Evolutionary conservation across 352 stramenopile species (phyloP).

Genomic region (Globisporangium carolinianum): DNA sequence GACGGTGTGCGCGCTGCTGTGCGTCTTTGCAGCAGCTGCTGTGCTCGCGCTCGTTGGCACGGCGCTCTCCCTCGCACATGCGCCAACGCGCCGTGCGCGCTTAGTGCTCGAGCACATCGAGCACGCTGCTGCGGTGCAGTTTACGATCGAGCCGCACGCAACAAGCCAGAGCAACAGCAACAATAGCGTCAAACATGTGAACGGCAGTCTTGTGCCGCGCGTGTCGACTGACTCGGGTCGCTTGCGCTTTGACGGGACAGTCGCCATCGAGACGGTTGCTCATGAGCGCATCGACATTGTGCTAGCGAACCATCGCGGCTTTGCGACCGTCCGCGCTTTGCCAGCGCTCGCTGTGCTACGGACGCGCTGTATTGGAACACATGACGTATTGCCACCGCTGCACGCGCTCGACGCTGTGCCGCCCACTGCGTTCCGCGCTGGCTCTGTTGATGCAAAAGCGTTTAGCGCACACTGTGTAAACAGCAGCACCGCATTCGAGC

Average conservation of each 20-base stretch:
- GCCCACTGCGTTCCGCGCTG: slow-evolving; percentile 19
- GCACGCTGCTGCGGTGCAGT: background rate
- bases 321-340: slow-evolving; percentile 8
- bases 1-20: background rate
- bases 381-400: slow-evolving; percentile 28
- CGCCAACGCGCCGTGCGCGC: background rate
- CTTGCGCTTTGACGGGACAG: slow-evolving; percentile 33
- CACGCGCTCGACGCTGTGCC: slow-evolving; percentile 25
- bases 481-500: slow-evolving; percentile 20
- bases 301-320: slow-evolving; percentile 36
- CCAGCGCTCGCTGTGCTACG: background rate
- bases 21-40: no score
- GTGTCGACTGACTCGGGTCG: slow-evolving; percentile 26
- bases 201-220: slow-evolving; percentile 18
- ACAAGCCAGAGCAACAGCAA: background rate
- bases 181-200: background rate
- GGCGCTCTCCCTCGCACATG: background rate
- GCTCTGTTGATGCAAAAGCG: slow-evolving; percentile 11
- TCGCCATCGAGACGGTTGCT: slow-evolving; percentile 16
- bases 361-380: slow-evolving; percentile 20
- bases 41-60: no score
- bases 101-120: background rate
- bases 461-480: slow-evolving; percentile 22
- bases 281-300: slow-evolving; percentile 20
- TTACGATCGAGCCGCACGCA: no score